Conservation (phyloP, 2,329 filamentous ascomycete genomes). For the Sarocladium brachiariae region DNA sequence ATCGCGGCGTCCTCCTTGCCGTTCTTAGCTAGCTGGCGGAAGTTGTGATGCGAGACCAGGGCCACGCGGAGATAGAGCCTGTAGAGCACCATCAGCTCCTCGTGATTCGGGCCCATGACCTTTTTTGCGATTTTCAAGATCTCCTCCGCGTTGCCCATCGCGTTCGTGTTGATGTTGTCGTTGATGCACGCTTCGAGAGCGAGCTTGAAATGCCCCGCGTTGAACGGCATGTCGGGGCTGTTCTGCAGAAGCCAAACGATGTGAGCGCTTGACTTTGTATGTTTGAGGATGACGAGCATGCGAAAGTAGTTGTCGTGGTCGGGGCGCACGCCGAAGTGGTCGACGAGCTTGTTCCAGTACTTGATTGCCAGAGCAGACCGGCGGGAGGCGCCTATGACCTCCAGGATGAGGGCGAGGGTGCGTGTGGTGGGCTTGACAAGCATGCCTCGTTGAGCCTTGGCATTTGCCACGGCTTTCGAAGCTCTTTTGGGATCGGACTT, state of each 20-base stretch:
- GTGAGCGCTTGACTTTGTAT: slow-evolving; percentile 57
- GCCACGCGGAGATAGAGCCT: slow-evolving; percentile 51
- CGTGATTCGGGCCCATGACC: slow-evolving; percentile 26
- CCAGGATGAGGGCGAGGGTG: slow-evolving; percentile 62
- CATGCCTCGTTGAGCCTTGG: slow-evolving; percentile 12
- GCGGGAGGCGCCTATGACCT: slow-evolving; percentile 53
- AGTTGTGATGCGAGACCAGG: slow-evolving; percentile 37
- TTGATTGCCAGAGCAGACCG: slow-evolving; percentile 55
- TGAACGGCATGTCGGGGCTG: slow-evolving; percentile 40
- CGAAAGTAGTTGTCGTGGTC: slow-evolving; percentile 64
- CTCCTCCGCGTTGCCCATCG: slow-evolving; percentile 55
- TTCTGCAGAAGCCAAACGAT: slow-evolving; percentile 51
- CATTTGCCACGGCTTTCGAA: slow-evolving; percentile 10
- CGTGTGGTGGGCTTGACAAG: slow-evolving; percentile 43
- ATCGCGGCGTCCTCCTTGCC: slow-evolving; percentile 29
- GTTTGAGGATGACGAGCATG: slow-evolving; percentile 61
- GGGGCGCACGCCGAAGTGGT: slow-evolving; percentile 55
- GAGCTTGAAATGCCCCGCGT: slow-evolving; percentile 55
- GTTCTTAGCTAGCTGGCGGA: slow-evolving; percentile 24
- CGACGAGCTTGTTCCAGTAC: slow-evolving; percentile 74
- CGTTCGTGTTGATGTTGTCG: slow-evolving; percentile 69
- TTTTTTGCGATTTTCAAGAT: slow-evolving; percentile 44
- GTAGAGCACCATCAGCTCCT: slow-evolving; percentile 27
- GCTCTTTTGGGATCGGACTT: background rate
- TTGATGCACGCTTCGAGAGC: slow-evolving; percentile 68